Base-by-base conservation (phyloP, 192 early-diverging fungal genomes). In the Coemansia reversa region DNA sequence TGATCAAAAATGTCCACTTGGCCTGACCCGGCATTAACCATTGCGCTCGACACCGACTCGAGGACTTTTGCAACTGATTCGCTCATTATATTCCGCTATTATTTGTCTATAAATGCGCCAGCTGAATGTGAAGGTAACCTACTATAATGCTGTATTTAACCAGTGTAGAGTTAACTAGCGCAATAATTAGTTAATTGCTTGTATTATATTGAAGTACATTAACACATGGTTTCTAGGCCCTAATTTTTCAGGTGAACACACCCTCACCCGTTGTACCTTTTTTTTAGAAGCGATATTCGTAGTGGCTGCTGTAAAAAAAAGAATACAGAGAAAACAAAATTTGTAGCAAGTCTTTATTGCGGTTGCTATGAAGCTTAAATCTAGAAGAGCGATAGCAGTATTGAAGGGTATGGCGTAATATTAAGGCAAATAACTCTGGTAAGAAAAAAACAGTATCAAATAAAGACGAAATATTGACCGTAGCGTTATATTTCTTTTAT, bases 1-100 rank as follows among this genome's bases (percentile, higher is more conserved):
- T 80, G 49, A 58, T 80, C 63, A 33, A 80, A 80, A 28, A 80
- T 80, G 56, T 80, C 77, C 9, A 64, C 60, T 23, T 39, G 42
- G 7, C 59, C 64, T 1, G 63, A 57, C 4, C 33, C 58, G 11
- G 53, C 76, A 49, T 59, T 79, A 18, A 58, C 71, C 63, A 73
- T 62, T 6, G 63, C 65, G 65, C 77, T 79, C 25, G 77, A 58
- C 3, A 63, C 68, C 22, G 76, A 67, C 51, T 69, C 72, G 19
- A 55, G 42, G 19, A 74, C 59, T 48, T 74, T 74, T 48, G 65
- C 60, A n/a, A 67, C 50, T 27, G 74, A 58, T 48, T 80, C 72
- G 65, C 72, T 74, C 77, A 80, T 80, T 60, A 29, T 60, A 60
- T 48, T 27, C 24, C 24, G 23, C 25, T 14, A 23, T 48, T 42